phyloP scores from a whole-genome alignment of 192 early-diverging fungal genomes.

The Backusella sp. region DNA sequence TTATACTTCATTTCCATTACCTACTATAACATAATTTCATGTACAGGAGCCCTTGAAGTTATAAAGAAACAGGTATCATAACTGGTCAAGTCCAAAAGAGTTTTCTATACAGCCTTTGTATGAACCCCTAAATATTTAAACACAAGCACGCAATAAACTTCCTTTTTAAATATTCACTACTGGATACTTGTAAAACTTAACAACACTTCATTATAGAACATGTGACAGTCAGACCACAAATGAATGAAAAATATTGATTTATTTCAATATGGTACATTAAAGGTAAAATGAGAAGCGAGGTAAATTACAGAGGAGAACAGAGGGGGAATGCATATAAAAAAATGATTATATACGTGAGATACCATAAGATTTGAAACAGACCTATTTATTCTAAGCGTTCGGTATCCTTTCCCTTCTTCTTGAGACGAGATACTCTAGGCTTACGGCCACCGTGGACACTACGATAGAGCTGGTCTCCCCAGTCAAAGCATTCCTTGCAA shows the following conservation, averaged over 20 bases:
- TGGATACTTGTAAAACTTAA: not conserved
- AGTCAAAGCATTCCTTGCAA: constrained; percentile 36
- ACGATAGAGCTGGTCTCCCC: constrained; percentile 23
- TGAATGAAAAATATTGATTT: constrained; percentile 5
- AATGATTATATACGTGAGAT: constrained; percentile 2
- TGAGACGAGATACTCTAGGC: constrained; percentile 16
- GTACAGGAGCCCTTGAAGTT: not conserved
- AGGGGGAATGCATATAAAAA: not conserved
- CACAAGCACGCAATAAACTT: not conserved
- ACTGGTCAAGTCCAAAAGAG: not conserved
- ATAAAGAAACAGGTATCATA: not conserved
- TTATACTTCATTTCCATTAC: not conserved
- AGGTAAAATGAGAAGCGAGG: not conserved
- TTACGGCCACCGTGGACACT: constrained; percentile 27
- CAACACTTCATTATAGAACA: not conserved
- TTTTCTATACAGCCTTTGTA: not conserved
- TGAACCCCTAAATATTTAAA: not conserved
- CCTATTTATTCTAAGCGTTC: constrained; percentile 2
- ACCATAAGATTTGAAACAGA: constrained; percentile 6
- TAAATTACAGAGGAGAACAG: constrained; percentile 1
- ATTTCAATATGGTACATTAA: constrained; percentile 3
- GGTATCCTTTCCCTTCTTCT: not conserved
- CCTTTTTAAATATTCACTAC: not conserved
- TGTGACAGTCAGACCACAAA: constrained; percentile 5
- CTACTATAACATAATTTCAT: not conserved